These are phyloP conservation scores for Gossypium herbaceum DNA, from an alignment of 345 rosid genomes.

Conservation along the genomic window DNA sequence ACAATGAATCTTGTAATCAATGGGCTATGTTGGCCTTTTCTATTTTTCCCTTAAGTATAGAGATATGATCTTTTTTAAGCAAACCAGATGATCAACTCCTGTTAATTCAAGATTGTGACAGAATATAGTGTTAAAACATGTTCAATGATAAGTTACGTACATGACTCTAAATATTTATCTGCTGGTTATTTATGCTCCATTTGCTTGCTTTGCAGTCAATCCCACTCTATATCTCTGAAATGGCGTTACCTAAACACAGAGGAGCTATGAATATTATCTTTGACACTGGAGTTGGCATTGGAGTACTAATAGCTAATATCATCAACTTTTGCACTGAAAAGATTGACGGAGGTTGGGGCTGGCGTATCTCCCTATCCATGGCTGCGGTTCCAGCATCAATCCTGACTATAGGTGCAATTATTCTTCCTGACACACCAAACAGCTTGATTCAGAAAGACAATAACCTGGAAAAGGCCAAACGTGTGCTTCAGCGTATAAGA, in stretches of 20 bases:
- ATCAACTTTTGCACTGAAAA: conserved; percentile 60
- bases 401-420: conserved; percentile 54
- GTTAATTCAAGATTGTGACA: background rate
- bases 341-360: conserved; percentile 61
- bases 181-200: background rate
- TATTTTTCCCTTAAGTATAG: too few species aligned
- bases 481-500: conserved; percentile 45
- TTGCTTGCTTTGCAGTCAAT: conserved; percentile 41
- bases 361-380: conserved; percentile 69
- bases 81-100: background rate
- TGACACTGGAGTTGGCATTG: conserved; percentile 55
- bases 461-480: conserved; percentile 34
- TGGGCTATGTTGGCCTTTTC: too few species aligned
- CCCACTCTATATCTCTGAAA: conserved; percentile 71
- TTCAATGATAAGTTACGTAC: background rate
- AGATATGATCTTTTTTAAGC: background rate
- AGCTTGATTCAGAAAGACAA: conserved; percentile 49
- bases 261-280: conserved; percentile 75
- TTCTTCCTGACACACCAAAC: conserved; percentile 73
- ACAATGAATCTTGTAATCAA: background rate
- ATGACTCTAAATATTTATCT: background rate
- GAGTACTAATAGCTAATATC: conserved; percentile 48
- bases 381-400: conserved; percentile 61
- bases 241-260: conserved; percentile 71
- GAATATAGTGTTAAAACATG: background rate